Conservation (phyloP, 345 rosid species). For the Eucalyptus guilfoylei region DNA sequence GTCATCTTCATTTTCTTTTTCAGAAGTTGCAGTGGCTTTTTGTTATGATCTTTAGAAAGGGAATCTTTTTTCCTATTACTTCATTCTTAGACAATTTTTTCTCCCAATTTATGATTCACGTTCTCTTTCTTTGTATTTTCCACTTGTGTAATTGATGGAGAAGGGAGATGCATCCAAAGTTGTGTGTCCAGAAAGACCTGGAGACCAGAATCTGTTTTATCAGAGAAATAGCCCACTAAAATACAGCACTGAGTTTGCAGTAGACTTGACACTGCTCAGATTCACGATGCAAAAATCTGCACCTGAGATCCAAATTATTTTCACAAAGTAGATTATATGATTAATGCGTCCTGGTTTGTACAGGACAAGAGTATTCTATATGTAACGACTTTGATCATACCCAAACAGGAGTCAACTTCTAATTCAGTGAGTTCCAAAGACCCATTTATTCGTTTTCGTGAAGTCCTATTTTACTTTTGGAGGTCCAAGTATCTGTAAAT, state of each 20-base stretch:
- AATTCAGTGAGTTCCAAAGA: constrained; percentile 45
- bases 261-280: not conserved
- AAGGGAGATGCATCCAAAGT: not conserved
- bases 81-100: not conserved
- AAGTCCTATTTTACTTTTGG: not conserved
- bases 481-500: not conserved
- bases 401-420: constrained; percentile 84
- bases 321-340: not conserved
- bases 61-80: not conserved
- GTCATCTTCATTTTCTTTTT: not conserved
- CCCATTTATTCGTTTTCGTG: not conserved
- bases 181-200: not conserved
- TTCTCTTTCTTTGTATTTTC: not conserved
- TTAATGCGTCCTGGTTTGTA: not conserved
- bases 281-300: not conserved
- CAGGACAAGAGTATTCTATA: constrained; percentile 67
- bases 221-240: not conserved
- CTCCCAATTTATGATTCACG: not conserved
- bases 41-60: not conserved
- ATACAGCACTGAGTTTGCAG: not conserved
- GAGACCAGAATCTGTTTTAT: not conserved
- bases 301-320: not conserved
- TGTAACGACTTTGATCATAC: constrained; percentile 85
- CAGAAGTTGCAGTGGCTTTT: not conserved
- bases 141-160: not conserved